Evolutionary conservation across 495 filamentous ascomycete species (phyloP).

Genomic region (Opeltia flavorubescens): DNA sequence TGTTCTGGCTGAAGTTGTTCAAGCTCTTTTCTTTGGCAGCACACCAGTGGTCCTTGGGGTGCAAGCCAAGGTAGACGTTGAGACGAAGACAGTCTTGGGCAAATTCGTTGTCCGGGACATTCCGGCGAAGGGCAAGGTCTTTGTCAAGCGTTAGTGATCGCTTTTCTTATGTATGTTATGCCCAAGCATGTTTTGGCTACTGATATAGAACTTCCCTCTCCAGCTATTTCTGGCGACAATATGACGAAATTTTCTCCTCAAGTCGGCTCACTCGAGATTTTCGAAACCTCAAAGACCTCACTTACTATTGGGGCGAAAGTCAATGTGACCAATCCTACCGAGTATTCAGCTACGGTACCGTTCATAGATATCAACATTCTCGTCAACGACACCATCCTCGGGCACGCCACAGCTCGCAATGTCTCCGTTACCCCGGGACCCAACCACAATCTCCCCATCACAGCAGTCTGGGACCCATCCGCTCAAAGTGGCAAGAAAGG

Average conservation of each 20-base stretch:
- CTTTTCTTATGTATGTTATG: constrained; percentile 14
- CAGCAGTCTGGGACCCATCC: constrained; percentile 58
- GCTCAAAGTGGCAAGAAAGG: constrained; percentile 44
- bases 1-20: constrained; percentile 60
- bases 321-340: constrained; percentile 81
- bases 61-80: constrained; percentile 70
- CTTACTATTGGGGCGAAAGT: constrained; percentile 52
- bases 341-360: constrained; percentile 67
- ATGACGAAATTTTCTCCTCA: constrained; percentile 42
- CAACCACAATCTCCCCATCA: constrained; percentile 57
- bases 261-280: constrained; percentile 49
- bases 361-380: constrained; percentile 62
- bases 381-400: constrained; percentile 59
- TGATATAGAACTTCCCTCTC: constrained; percentile 18
- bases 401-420: constrained; percentile 51
- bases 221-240: constrained; percentile 31
- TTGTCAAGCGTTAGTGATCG: constrained; percentile 68
- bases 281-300: constrained; percentile 52
- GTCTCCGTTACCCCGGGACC: constrained; percentile 48
- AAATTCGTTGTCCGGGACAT: constrained; percentile 64
- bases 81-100: constrained; percentile 66
- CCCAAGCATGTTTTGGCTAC: constrained; percentile 10
- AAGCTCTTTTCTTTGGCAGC: constrained; percentile 58
- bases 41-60: constrained; percentile 50
- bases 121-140: constrained; percentile 71